Base-by-base conservation (phyloP, 352 stramenopile genomes). In the Phytophthora constricta region DNA sequence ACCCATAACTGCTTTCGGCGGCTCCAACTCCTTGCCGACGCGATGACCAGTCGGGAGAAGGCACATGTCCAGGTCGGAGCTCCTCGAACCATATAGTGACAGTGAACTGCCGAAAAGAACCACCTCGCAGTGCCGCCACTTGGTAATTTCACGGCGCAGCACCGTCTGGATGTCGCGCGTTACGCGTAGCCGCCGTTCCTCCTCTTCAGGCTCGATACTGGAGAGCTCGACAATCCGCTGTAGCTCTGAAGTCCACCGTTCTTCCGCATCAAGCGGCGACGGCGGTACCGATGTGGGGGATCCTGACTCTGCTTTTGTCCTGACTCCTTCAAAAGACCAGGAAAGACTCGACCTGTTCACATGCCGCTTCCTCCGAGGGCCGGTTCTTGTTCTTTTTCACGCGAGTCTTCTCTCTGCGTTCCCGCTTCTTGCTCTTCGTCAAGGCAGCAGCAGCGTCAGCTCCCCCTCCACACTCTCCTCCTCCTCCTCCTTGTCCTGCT, bases 61-160 rank as follows among this genome's bases (percentile, higher is more conserved):
- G 58, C 86, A 92, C 72, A 96, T 77, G 63, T 96, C 87, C 19
- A 94, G 53, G 62, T 96, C 87, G 37, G 84, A 96, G 23, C 57
- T 74, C 28, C 76, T 80, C 13, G 87, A 90, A 26, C 87, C 87
- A 39, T 85, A 94, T 47, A 77, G 86, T 42, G 86, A 93, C 52
- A 92, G 52, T 1, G 87, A 96, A 31, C 87, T 96, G 50, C 87
- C 87, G 47, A 91, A 96, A 5, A 91, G 74, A 57, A 82, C 47
- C 13, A 93, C 51, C 13, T 87, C 57, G 27, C 77, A 85, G 19
- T 77, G 56, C 0, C 68, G 77, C 79, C 82, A 90, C 47, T 87
- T 82, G 53, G 46, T 74, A 23, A 79, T 55, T n/a, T 84, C 58
- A 1, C 55, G 67, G 33, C 72, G 78, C 23, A 91, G 66, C 11